Evolutionary conservation across 768 basidiomycete species (phyloP), one percentile per base, ranked within the genome.

Genomic region (Cystofilobasidium macerans): DNA sequence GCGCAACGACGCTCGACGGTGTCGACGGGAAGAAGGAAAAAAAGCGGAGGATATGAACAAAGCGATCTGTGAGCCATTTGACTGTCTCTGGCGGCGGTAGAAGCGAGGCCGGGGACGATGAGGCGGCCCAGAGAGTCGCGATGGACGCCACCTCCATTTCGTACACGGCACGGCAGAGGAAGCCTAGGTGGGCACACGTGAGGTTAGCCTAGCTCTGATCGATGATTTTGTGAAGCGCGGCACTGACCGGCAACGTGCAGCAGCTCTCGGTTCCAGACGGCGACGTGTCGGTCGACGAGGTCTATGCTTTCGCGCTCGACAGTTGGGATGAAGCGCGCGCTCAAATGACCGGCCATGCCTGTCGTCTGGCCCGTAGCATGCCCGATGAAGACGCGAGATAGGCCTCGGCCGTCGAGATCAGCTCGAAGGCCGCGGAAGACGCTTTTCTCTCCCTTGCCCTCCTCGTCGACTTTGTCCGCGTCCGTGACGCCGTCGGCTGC

Each of bases 241-340:
- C 0, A 20, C 18, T 40, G 0, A 61, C 58, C 59, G 16, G 47
- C 26, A 18, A 53, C 20, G 71, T 83, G 86, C 8, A 98, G 79
- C 7, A 97, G 80, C 71, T 97, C 93, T 71, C 82, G 84, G 71
- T 98, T 98, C 92, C 90, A 94, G 8, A 76, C 69, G 26, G 58
- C 68, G 18, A 74, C 89, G 73, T 88, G 85, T 54, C 85, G 83
- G 75, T 94, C 90, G 86, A 90, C 86, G 35, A 93, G 78, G 76
- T 89, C 91, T 69, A 93, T 86, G 0, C 87, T 87, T 77, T 98
- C 94, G 69, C 94, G 83, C 75, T 98, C 94, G 11, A 98, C 93
- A 0, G 93, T 97, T 13, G 91, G 89, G 64, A 98, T 93, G 73
- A 95, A 95, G 3, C 92, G 80, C 12, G 88, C 85, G 0, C 89